Evolutionary conservation across 148 eudicot species (phyloP), one percentile per base, ranked within the genome.

Genomic region (Diospyros kaki): DNA sequence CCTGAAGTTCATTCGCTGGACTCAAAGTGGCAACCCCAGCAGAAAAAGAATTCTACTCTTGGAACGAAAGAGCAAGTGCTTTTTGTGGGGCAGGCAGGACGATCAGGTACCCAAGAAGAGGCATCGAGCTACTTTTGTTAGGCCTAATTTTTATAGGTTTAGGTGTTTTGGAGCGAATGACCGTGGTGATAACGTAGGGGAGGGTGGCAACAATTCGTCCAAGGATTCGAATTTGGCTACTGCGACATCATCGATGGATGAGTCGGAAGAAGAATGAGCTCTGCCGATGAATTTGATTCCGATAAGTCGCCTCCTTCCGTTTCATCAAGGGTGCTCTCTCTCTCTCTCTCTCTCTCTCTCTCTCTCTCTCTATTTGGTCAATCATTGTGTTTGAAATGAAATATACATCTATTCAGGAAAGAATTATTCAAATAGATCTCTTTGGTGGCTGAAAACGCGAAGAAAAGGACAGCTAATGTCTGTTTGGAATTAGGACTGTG

Each of bases 151-250:
- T 69, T 66, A 58, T 62, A 77, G 81, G 58, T 74, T 88, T 54
- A 64, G 74, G 74, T 83, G 91, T 59, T 82, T 82, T 40, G 84
- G 81, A 76, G 74, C 79, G 72, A 74, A 66, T 61, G 79, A 71
- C 12, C 55, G 59, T 62, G 81, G 75, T 48, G 82, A 72, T 71
- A 40, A 71, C 28, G 86, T 72, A 46, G 80, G 58, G 18, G 81
- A 75, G 72, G 72, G 51, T 2, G 66, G 66, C 8, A 77, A 66
- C 42, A 63, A 69, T 45, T 72, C 66, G 53, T 41, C 74, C 12
- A 89, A 64, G 1, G 92, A 86, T 17, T 85, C 87, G 38, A 87
- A 80, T 76, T 80, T 87, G 88, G 91, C 87, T 3, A 90, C 89
- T 10, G 79, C 82, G 8, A 15, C 75, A 6, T 72, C 66, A 44